Evolutionary conservation across 2,329 filamentous ascomycete genomes (phyloP).

Genomic region (Cladosporium sp.): DNA sequence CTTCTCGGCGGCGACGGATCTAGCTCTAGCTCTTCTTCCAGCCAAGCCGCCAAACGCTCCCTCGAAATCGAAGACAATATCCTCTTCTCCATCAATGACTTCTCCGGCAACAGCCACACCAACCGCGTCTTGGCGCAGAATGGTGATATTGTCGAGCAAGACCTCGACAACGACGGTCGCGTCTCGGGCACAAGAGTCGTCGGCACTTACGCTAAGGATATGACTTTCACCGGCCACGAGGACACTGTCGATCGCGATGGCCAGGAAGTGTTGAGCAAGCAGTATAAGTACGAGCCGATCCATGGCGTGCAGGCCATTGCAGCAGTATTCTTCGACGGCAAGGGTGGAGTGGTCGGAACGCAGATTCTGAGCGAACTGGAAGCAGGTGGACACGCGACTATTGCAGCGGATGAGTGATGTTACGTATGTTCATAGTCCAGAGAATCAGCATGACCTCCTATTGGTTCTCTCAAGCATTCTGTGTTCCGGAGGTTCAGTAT

Average conservation of each 20-base stretch:
- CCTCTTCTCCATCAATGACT: conserved; percentile 59
- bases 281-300: conserved; percentile 25
- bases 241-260: conserved; percentile 20
- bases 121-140: conserved; percentile 55
- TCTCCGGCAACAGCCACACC: conserved; percentile 46
- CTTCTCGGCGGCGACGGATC: neutral
- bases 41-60: conserved; percentile 26
- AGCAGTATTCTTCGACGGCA: conserved; percentile 18
- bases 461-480: too few relatives aligned
- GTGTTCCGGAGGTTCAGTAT: too few relatives aligned
- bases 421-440: neutral
- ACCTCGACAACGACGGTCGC: conserved; percentile 44
- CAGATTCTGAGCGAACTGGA: conserved; percentile 19
- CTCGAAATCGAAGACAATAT: conserved; percentile 55
- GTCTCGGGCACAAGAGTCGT: conserved; percentile 49
- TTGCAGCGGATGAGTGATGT: neutral
- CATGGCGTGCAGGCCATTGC: conserved; percentile 21
- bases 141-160: conserved; percentile 60
- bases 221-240: conserved; percentile 49
- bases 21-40: conserved; percentile 14
- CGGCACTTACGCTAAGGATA: conserved; percentile 56
- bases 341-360: conserved; percentile 17
- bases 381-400: conserved; percentile 6
- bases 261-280: conserved; percentile 18
- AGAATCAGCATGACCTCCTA: too few relatives aligned